Evolutionary conservation across 2,329 filamentous ascomycete species (phyloP), one percentile per base, ranked within the genome.

Genomic region (Penicillium sp.): DNA sequence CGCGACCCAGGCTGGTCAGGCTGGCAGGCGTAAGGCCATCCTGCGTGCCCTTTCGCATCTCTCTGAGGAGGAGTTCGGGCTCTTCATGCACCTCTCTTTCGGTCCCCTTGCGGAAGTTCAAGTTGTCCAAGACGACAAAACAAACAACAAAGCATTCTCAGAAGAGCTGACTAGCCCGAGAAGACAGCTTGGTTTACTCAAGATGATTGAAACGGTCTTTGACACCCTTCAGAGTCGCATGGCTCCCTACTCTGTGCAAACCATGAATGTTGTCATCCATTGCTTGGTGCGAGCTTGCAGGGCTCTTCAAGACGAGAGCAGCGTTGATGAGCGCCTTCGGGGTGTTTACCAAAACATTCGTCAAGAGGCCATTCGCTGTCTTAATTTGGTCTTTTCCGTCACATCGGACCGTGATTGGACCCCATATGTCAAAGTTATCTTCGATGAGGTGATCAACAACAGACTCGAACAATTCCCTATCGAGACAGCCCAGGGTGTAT

Each of bases 401-500:
- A 88, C 88, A 21, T 82, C 86, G 2, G 80, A 82, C 10, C 89
- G 89, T 60, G 82, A 90, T 50, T 96, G 93, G 90, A 80, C 80
- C 2, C 78, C 82, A 1, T 96, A 93, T 71, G 83, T 90, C 37
- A 81, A 84, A 9, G 75, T 84, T 0, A 88, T 98, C 51, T 85
- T 95, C 53, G 78, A 84, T 27, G 88, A 96, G 68, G 78, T 96
- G 26, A 82, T 99, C 46, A 86, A 85, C 51, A 91, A 91, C 19
- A 85, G 92, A 62, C 79, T 98, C 19, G 84, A 88, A 2, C 91
- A 90, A 56, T 85, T 99, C 53, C 86, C 92, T 0, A 81, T 85
- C 5, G 95, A 99, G 77, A 96, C 91, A 44, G 90, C 92, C 0
- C 93, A 99, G 70, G 91, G 92, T 14, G 81, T 97, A 8, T 98